A percentile compares a stretch with the other conserved stretches of the same genome.
Conservation (phyloP, 208 protist genomes). For the Phytomonas sp. region DNA sequence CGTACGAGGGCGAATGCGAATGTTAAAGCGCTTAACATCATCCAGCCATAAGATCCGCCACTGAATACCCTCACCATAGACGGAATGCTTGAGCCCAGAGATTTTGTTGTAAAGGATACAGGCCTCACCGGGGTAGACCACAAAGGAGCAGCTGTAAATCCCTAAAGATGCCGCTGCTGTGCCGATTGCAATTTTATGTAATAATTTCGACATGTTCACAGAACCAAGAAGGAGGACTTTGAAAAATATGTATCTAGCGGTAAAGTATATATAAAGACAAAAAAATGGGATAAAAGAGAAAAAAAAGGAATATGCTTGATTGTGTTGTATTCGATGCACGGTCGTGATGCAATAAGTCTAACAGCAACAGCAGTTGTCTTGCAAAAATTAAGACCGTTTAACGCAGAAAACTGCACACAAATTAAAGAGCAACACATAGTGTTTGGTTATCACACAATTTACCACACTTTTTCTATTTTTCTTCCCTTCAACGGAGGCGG, state of each 20-base stretch:
- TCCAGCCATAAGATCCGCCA: slow-evolving; percentile 92
- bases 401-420: neutral
- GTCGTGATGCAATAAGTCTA: neutral
- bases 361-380: neutral
- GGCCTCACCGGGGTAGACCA: slow-evolving; percentile 87
- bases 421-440: neutral
- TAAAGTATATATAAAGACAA: neutral
- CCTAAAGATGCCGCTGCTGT: slow-evolving; percentile 52
- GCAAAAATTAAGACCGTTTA: neutral
- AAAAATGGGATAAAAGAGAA: neutral
- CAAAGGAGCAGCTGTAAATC: slow-evolving; percentile 87
- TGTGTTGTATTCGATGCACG: neutral
- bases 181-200: slow-evolving; percentile 58
- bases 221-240: slow-evolving; percentile 4
- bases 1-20: slow-evolving; percentile 85
- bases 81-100: slow-evolving; percentile 75
- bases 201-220: slow-evolving; percentile 42
- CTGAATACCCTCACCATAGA: slow-evolving; percentile 89
- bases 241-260: slow-evolving; percentile 4
- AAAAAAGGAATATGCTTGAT: neutral
- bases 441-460: neutral
- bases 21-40: slow-evolving; percentile 95
- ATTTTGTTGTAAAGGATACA: slow-evolving; percentile 91
- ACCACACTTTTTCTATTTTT: neutral
- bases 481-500: neutral